phyloP scores from a whole-genome alignment of 495 filamentous ascomycete species.

The Aspergillus avenaceus region DNA sequence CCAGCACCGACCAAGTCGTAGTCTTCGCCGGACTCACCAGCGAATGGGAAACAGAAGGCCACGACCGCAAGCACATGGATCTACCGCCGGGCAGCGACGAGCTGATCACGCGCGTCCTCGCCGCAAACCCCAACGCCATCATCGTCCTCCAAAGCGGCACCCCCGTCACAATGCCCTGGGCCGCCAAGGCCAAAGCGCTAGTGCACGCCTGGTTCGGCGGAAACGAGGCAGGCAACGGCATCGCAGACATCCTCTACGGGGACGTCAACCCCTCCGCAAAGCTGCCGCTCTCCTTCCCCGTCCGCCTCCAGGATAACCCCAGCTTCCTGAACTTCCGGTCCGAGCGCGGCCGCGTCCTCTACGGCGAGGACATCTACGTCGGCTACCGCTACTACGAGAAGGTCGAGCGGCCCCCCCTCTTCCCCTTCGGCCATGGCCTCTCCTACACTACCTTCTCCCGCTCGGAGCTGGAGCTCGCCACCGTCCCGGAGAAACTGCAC shows the following conservation, averaged over 20 bases:
- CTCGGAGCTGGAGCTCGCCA: conserved; percentile 50
- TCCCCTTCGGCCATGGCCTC: conserved; percentile 80
- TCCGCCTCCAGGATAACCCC: conserved; percentile 65
- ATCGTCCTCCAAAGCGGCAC: conserved; percentile 83
- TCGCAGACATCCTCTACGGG: conserved; percentile 56
- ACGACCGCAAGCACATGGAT: conserved; percentile 80
- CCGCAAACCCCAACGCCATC: conserved; percentile 68
- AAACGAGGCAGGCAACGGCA: conserved; percentile 61
- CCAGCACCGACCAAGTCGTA: conserved; percentile 66
- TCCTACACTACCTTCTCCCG: conserved; percentile 77
- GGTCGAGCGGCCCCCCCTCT: conserved; percentile 58
- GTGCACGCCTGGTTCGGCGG: conserved; percentile 71
- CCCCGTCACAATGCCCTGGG: conserved; percentile 84
- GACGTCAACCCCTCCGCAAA: conserved; percentile 54
- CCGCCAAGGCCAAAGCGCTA: conserved; percentile 59
- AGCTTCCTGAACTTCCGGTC: conserved; percentile 75
- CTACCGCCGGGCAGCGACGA: conserved; percentile 74
- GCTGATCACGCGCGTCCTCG: conserved; percentile 63
- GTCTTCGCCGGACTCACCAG: conserved; percentile 75
- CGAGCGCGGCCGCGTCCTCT: conserved; percentile 70
- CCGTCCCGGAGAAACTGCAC: conserved; percentile 25
- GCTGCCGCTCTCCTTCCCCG: conserved; percentile 60
- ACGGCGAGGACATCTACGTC: conserved; percentile 77
- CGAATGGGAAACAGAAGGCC: conserved; percentile 89
- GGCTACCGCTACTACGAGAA: conserved; percentile 83